phyloP scores from a whole-genome alignment of 1,284 basidiomycete genomes.

The Ganoderma lucidum region DNA sequence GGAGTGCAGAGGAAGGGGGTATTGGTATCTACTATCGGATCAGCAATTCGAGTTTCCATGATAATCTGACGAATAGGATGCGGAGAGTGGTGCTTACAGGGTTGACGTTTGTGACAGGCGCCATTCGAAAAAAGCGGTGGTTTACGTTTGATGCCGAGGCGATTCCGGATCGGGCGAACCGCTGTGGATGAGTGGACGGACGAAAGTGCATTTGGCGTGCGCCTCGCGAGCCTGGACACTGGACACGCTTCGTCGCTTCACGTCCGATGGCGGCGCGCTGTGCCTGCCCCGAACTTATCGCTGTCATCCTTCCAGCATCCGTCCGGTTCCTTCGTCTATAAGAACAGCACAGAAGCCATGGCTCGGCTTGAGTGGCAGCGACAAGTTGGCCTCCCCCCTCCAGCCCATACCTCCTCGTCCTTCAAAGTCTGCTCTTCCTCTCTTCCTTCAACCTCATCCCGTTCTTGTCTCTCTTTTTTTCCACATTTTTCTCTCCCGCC shows the following conservation, averaged over 20 bases:
- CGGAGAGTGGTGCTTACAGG: not conserved
- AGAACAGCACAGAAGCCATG: not conserved
- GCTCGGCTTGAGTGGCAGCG: not conserved
- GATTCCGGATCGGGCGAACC: not conserved
- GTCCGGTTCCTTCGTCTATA: not conserved
- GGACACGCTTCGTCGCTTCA: not conserved
- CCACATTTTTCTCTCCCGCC: not conserved
- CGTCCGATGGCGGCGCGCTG: not conserved
- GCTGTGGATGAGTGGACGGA: not conserved
- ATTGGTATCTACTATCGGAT: not conserved
- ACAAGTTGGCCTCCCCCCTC: not conserved
- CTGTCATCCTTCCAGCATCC: not conserved
- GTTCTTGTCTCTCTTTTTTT: not conserved
- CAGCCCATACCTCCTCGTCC: not conserved
- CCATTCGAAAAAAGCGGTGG: not conserved
- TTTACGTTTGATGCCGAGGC: slow-evolving; percentile 3
- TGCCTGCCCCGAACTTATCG: slow-evolving; percentile 7
- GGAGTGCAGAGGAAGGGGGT: not conserved
- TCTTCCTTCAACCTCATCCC: not conserved
- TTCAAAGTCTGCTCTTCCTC: not conserved
- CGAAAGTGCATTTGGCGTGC: not conserved
- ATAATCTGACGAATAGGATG: too few species aligned
- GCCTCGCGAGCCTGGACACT: not conserved
- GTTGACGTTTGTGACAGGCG: not conserved
- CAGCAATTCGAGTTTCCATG: not conserved